Evolutionary conservation across 2,329 filamentous ascomycete genomes (phyloP).

Genomic region (Phyllosticta citribraziliensis): DNA sequence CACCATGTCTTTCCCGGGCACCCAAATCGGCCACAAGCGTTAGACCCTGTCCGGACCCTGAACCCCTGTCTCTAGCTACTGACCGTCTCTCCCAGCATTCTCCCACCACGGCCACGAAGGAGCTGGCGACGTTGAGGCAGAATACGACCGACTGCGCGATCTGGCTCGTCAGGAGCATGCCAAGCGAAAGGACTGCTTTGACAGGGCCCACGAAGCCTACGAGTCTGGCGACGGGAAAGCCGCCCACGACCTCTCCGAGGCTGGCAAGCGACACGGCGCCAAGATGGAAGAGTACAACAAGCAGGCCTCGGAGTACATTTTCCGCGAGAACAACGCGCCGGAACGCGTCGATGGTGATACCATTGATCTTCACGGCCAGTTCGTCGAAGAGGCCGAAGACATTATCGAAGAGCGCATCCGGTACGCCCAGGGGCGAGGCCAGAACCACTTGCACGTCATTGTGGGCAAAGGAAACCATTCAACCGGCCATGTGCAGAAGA

Average conservation of each 20-base stretch:
- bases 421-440: conserved; percentile 61
- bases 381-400: conserved; percentile 86
- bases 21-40: conserved; percentile 10
- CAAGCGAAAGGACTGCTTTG: conserved; percentile 69
- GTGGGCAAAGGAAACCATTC: conserved; percentile 94
- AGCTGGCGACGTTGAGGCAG: conserved; percentile 54
- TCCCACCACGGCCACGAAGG: conserved; percentile 47
- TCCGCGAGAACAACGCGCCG: conserved; percentile 82
- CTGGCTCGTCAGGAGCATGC: conserved; percentile 71
- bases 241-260: conserved; percentile 76
- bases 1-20: conserved; percentile 14
- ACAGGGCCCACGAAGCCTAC: conserved; percentile 64
- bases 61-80: not conserved
- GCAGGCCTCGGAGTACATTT: conserved; percentile 88
- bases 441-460: conserved; percentile 84
- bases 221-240: conserved; percentile 66
- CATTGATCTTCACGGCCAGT: conserved; percentile 91
- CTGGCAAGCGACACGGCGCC: conserved; percentile 74
- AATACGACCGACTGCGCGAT: conserved; percentile 85
- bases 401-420: conserved; percentile 80
- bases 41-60: not conserved
- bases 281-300: conserved; percentile 83
- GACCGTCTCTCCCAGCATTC: conserved; percentile 51
- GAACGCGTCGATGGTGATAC: conserved; percentile 68
- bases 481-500: conserved; percentile 71